Evolutionary conservation across 2,329 filamentous ascomycete species (phyloP).

Genomic region (Graphilbum sp.): DNA sequence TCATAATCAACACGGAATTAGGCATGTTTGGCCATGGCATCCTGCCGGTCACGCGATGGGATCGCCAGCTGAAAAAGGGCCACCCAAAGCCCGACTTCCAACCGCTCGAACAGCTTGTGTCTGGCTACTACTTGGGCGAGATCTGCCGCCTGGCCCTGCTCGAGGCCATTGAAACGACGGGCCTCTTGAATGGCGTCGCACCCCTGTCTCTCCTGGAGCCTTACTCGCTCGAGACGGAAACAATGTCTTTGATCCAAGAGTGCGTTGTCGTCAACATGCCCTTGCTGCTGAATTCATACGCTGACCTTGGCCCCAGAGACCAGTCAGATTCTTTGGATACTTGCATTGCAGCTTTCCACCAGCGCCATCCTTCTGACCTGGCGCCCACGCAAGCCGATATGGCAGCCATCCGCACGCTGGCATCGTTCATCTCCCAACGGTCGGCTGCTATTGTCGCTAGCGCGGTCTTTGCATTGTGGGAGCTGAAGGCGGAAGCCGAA

Average conservation of each 20-base stretch:
- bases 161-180: constrained; percentile 39
- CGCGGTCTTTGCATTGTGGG: constrained; percentile 42
- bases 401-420: constrained; percentile 32
- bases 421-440: constrained; percentile 37
- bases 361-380: constrained; percentile 29
- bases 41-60: constrained; percentile 46
- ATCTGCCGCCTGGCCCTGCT: constrained; percentile 40
- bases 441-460: constrained; percentile 44
- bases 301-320: constrained; percentile 20
- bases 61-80: constrained; percentile 30
- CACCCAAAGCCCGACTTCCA: constrained; percentile 44
- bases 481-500: constrained; percentile 33
- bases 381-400: constrained; percentile 30
- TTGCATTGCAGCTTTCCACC: constrained; percentile 30
- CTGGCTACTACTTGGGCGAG: constrained; percentile 52
- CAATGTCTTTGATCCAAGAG: constrained; percentile 40
- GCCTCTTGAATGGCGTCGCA: constrained; percentile 37
- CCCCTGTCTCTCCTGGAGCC: constrained; percentile 33
- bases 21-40: constrained; percentile 48
- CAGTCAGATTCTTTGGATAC: constrained; percentile 22
- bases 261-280: constrained; percentile 12
- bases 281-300: neutral
- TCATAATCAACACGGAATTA: constrained; percentile 51
- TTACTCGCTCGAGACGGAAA: constrained; percentile 45
- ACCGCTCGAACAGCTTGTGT: constrained; percentile 44